These are phyloP conservation scores for Lipomyces oligophaga DNA, from an alignment of 805 yeast genomes.

Conservation along the genomic window DNA sequence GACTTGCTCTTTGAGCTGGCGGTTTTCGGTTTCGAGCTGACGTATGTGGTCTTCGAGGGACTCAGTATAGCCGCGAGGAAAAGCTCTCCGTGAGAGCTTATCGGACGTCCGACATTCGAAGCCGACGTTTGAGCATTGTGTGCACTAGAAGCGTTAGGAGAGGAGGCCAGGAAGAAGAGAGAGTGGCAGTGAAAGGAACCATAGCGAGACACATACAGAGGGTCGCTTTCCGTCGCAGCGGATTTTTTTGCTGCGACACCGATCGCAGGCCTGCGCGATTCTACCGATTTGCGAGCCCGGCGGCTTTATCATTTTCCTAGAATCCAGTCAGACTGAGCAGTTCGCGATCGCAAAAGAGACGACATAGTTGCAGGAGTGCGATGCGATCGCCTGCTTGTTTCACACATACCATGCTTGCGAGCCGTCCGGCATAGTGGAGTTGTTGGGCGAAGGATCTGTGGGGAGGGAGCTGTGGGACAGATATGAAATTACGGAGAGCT, in stretches of 20 bases:
- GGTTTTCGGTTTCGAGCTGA: slow-evolving; percentile 77
- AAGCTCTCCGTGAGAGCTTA: slow-evolving; percentile 77
- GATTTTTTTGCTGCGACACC: slow-evolving; percentile 39
- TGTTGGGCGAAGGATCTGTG: neutral
- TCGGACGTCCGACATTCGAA: slow-evolving; percentile 86
- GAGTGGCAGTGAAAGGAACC: neutral
- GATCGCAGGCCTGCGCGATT: slow-evolving; percentile 87
- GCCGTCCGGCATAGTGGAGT: slow-evolving; percentile 40
- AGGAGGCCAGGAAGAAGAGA: neutral
- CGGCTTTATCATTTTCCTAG: slow-evolving; percentile 57
- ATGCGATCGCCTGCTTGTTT: neutral
- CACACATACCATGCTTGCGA: slow-evolving; percentile 39
- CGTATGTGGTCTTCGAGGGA: slow-evolving; percentile 83
- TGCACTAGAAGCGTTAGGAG: slow-evolving; percentile 46
- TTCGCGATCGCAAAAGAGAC: neutral
- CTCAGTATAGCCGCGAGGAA: slow-evolving; percentile 90
- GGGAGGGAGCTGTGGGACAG: neutral
- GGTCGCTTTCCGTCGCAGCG: slow-evolving; percentile 69
- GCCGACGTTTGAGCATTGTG: slow-evolving; percentile 80
- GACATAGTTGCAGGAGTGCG: neutral
- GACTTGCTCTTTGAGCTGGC: slow-evolving; percentile 58
- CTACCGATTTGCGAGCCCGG: slow-evolving; percentile 65
- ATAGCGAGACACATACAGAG: slow-evolving; percentile 3
- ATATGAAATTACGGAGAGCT: neutral
- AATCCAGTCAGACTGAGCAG: neutral